Evolutionary conservation across 73 alveolate species (phyloP).

Genomic region (Paraurostyla sp.): DNA sequence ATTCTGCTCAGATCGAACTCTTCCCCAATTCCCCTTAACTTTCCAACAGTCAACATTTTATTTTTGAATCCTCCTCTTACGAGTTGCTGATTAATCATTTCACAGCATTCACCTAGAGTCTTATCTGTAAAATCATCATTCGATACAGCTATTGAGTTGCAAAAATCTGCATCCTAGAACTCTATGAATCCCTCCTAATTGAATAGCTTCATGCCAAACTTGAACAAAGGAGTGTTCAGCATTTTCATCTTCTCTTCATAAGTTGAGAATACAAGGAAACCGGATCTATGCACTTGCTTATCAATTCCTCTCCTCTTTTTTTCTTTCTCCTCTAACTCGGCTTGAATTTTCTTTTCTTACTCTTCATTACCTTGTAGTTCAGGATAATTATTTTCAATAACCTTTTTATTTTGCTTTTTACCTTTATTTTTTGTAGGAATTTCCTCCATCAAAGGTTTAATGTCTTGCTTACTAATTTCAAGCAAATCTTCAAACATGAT

Average conservation of each 20-base stretch:
- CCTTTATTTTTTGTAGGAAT: no score
- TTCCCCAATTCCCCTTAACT: slow-evolving; percentile 28
- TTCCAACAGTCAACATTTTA: slow-evolving; percentile 36
- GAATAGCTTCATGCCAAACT: slow-evolving; percentile 63
- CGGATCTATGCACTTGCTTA: background rate
- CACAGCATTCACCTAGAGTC: slow-evolving; percentile 47
- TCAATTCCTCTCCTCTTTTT: background rate
- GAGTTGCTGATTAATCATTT: slow-evolving; percentile 23
- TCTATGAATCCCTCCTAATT: slow-evolving; percentile 19
- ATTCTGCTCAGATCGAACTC: slow-evolving; percentile 58
- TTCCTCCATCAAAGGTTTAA: no score
- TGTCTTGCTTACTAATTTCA: no score
- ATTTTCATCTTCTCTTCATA: slow-evolving; percentile 51
- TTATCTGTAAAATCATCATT: slow-evolving; percentile 18
- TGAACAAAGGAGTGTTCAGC: slow-evolving; percentile 53
- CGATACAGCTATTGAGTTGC: slow-evolving; percentile 45
- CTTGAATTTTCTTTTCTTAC: background rate
- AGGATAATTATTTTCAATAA: no score
- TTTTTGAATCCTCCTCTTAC: slow-evolving; percentile 16
- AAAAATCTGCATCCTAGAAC: slow-evolving; percentile 73
- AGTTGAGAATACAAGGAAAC: slow-evolving; percentile 24
- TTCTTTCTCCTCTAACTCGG: background rate
- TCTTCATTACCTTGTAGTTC: background rate
- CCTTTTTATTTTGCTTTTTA: no score
- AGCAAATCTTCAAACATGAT: no score